Evolutionary conservation across 176 grass and related monocot genomes (phyloP), one percentile per base, ranked within the genome.

Genomic region (Rhynchospora breviuscula): DNA sequence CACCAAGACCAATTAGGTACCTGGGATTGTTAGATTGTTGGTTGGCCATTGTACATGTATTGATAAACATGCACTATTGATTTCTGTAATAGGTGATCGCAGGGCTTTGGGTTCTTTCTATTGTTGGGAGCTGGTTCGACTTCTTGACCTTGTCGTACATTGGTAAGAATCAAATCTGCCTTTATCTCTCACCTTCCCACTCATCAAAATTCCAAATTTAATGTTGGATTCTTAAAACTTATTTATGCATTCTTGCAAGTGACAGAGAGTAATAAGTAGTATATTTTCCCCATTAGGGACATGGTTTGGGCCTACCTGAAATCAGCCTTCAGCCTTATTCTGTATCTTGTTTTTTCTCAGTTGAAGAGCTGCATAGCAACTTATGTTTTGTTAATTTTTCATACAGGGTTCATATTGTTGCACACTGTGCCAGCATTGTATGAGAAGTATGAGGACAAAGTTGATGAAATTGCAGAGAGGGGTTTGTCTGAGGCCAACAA

Each of bases 371-470:
- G 3, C 10, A 33, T 7, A 15, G 3, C 31, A 33, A 31, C 23
- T 57, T 83, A 66, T 85, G 21, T 10, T 7, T 11, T 61, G 22
- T 70, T 7, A 31, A 59, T 68, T 19, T 83, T 19, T 63, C 31
- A 25, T 63, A 21, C 85, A 91, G 89, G 46, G 26, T 84, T 88
- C 11, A 21, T 97, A 82, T 33, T 78, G 40, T 84, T 97, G 57
- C 94, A 97, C 31, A 90, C 92, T 4, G 90, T 97, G 56, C 94
- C 92, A 5, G 85, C 91, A 43, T 47, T 97, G 59, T 94, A 97
- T 13, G 88, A 94, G 80, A 94, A 89, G 81, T 91, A 97, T 10
- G 90, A 97, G 52, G 94, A 92, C 19, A 79, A 90, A 82, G 88
- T 97, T 51, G 94, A 97, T 14, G 29, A 88, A 49, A 86, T 92